These are phyloP conservation scores for Rhododendron griersonianum DNA, from an alignment of 148 eudicot genomes.

Conservation along the genomic window DNA sequence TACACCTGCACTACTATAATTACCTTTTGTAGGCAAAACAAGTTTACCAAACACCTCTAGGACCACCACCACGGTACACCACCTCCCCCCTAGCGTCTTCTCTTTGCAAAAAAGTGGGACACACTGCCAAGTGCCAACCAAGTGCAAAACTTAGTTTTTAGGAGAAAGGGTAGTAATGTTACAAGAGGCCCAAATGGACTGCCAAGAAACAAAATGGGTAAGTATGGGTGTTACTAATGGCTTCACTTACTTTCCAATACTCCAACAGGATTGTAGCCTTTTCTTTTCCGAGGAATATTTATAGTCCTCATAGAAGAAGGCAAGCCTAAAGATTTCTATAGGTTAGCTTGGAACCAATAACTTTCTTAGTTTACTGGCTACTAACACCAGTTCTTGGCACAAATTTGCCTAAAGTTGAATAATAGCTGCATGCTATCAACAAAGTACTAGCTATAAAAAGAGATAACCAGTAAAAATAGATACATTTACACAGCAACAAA, in stretches of 20 bases:
- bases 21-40: neutral
- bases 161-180: neutral
- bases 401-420: neutral
- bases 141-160: neutral
- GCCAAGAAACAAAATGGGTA: neutral
- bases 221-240: neutral
- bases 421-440: neutral
- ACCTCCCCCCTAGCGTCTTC: neutral
- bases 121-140: neutral
- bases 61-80: no score
- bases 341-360: neutral
- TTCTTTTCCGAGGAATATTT: neutral
- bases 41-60: neutral
- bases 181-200: neutral
- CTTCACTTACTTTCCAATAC: neutral
- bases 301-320: neutral
- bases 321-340: neutral
- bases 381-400: no score
- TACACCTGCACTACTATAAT: neutral
- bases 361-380: neutral
- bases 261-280: neutral
- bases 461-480: neutral
- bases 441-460: neutral
- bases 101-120: neutral
- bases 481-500: conserved; percentile 1